Conservation (phyloP, 2,329 filamentous ascomycete genomes). For the Nemania bipapillata region DNA sequence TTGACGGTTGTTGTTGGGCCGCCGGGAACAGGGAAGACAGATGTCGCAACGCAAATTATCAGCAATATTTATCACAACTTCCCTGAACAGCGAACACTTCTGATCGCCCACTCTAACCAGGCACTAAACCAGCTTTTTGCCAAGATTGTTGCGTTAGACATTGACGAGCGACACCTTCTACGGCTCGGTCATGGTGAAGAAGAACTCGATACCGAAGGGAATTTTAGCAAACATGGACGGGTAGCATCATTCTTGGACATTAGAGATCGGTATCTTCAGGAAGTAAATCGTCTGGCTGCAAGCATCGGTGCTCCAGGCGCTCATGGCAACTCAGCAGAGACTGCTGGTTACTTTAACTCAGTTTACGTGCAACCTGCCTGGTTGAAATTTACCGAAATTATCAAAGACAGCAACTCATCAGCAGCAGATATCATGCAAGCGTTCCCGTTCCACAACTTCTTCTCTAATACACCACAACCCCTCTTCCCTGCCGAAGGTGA, state of each 20-base stretch:
- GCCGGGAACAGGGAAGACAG: slow-evolving; percentile 97
- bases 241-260: slow-evolving; percentile 96
- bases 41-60: slow-evolving; percentile 97
- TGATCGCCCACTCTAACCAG: slow-evolving; percentile 97
- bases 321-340: slow-evolving; percentile 96
- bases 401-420: slow-evolving; percentile 66
- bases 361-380: slow-evolving; percentile 91
- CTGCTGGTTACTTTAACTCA: slow-evolving; percentile 93
- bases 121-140: slow-evolving; percentile 97
- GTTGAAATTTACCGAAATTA: slow-evolving; percentile 80
- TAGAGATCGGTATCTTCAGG: slow-evolving; percentile 77
- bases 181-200: slow-evolving; percentile 95
- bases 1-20: slow-evolving; percentile 94
- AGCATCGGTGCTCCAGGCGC: slow-evolving; percentile 89
- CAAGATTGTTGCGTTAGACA: slow-evolving; percentile 95
- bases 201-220: slow-evolving; percentile 84
- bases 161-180: slow-evolving; percentile 92
- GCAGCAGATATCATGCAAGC: slow-evolving; percentile 72
- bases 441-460: slow-evolving; percentile 91
- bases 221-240: slow-evolving; percentile 91
- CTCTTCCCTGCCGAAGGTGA: slow-evolving; percentile 76
- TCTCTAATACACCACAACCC: slow-evolving; percentile 85
- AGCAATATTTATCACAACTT: slow-evolving; percentile 99
- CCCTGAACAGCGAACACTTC: slow-evolving; percentile 86
- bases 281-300: slow-evolving; percentile 85